Evolutionary conservation across 176 grass and related monocot species (phyloP).

Genomic region (Oropetium thomaeum): DNA sequence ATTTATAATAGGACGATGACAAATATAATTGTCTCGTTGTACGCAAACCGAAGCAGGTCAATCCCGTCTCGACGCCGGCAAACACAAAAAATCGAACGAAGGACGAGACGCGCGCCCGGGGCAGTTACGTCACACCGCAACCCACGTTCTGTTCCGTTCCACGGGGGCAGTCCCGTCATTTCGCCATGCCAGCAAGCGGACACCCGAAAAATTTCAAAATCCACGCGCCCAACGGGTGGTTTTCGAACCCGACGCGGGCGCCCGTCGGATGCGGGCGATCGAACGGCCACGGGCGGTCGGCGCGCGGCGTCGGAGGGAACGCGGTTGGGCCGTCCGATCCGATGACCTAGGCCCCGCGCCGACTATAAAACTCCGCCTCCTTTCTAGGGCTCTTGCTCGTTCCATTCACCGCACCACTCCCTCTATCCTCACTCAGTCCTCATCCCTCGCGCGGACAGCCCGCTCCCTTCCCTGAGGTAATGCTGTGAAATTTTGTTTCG

Average conservation of each 20-base stretch:
- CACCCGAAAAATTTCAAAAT: constrained; percentile 55
- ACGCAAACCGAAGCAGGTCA: neutral
- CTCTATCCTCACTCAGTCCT: neutral
- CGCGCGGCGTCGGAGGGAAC: constrained; percentile 53
- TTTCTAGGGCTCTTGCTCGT: constrained; percentile 18
- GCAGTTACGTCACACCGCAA: constrained; percentile 10
- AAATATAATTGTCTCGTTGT: neutral
- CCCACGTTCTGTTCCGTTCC: neutral
- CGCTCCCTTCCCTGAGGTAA: constrained; percentile 25
- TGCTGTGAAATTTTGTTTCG: neutral
- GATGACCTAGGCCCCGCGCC: constrained; percentile 25
- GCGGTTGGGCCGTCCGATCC: constrained; percentile 50
- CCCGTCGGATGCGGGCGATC: constrained; percentile 51
- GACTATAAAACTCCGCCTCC: constrained; percentile 42
- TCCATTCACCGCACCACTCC: neutral
- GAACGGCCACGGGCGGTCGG: constrained; percentile 22
- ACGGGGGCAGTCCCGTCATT: constrained; percentile 36
- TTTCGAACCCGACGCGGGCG: constrained; percentile 27
- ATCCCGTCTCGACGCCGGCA: neutral
- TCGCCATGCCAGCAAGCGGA: neutral
- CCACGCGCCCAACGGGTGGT: constrained; percentile 33
- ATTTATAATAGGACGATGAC: neutral
- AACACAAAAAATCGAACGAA: neutral
- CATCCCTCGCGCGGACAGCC: neutral
- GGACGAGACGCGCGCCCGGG: neutral